Conservation (phyloP, 225 moss, liverwort and hornwort species). For the Pleurozium schreberi region DNA sequence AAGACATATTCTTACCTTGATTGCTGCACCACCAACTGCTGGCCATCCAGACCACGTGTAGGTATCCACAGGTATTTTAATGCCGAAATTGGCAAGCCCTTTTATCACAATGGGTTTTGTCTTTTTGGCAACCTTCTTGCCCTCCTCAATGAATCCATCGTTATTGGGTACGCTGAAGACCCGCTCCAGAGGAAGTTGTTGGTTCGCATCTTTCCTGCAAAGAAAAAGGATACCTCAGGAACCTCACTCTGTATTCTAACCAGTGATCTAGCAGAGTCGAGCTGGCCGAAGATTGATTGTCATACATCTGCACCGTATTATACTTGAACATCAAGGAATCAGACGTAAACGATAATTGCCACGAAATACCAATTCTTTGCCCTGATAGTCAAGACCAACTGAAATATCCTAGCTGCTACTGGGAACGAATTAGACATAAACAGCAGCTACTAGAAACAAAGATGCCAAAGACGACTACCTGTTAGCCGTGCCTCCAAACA, state of each 20-base stretch:
- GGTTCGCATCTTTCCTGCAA: constrained; percentile 51
- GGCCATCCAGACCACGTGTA: constrained; percentile 86
- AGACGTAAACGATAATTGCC: neutral
- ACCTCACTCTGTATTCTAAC: neutral
- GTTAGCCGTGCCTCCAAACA: constrained; percentile 77
- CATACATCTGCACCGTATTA: neutral
- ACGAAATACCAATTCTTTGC: neutral
- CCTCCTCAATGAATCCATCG: constrained; percentile 69
- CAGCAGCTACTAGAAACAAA: neutral
- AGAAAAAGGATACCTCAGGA: neutral
- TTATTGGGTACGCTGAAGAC: constrained; percentile 71
- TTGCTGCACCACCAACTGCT: constrained; percentile 83
- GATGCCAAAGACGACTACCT: constrained; percentile 16
- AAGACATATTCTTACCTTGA: constrained; percentile 26
- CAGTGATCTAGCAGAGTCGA: neutral
- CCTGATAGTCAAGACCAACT: neutral
- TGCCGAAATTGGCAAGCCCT: constrained; percentile 52
- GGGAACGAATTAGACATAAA: neutral
- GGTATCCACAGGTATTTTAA: constrained; percentile 66
- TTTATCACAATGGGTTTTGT: constrained; percentile 71
- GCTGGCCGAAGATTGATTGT: neutral
- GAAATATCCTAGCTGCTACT: neutral
- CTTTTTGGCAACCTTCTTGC: constrained; percentile 84
- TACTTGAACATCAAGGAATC: neutral
- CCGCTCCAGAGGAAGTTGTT: constrained; percentile 61